Evolutionary conservation across 495 filamentous ascomycete genomes (phyloP).

Genomic region (Annulohypoxylon nitens): DNA sequence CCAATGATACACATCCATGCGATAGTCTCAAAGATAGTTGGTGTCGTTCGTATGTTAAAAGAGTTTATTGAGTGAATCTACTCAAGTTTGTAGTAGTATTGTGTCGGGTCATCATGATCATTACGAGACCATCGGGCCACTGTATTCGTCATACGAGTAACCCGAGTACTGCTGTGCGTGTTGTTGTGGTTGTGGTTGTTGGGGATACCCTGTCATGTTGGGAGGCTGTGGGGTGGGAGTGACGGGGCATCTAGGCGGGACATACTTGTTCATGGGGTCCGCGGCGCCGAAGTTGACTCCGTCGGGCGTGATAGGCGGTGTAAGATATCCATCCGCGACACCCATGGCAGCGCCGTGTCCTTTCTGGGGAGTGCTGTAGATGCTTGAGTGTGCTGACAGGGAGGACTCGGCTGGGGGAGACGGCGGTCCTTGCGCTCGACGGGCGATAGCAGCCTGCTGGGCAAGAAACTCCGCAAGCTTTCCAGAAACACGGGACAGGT

Average conservation of each 20-base stretch:
- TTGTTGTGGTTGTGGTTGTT: constrained; percentile 24
- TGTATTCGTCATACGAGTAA: constrained; percentile 47
- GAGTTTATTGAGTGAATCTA: constrained; percentile 36
- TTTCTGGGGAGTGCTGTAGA: constrained; percentile 89
- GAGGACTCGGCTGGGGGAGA: constrained; percentile 74
- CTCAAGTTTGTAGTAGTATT: constrained; percentile 24
- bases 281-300: constrained; percentile 70
- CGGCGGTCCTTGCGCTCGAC: constrained; percentile 68
- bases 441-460: constrained; percentile 80
- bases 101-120: background rate
- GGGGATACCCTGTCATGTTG: constrained; percentile 34
- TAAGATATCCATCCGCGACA: constrained; percentile 85
- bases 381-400: constrained; percentile 65
- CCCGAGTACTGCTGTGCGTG: constrained; percentile 46
- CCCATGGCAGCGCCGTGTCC: constrained; percentile 70
- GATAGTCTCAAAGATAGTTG: constrained; percentile 32
- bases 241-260: constrained; percentile 64
- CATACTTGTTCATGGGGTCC: constrained; percentile 61
- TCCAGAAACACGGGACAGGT: constrained; percentile 83
- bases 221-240: constrained; percentile 64
- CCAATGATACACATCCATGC: constrained; percentile 52
- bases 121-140: constrained; percentile 48
- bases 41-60: constrained; percentile 28
- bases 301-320: constrained; percentile 96
- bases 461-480: constrained; percentile 88